Conservation (phyloP, 768 basidiomycete genomes). For the Boletus reticulatus region DNA sequence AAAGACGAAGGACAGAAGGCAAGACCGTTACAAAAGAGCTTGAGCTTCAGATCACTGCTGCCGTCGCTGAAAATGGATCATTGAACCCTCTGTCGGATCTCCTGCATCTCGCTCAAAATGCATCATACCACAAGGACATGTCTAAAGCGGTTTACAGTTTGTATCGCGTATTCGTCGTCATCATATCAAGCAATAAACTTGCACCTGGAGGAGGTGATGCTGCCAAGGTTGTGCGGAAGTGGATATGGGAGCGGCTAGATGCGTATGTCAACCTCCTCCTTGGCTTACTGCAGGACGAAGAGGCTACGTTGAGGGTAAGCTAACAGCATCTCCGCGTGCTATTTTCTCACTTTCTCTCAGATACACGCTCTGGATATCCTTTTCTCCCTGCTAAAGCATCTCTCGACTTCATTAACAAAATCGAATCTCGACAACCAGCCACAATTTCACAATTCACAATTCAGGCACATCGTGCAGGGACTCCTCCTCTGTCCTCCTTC, state of each 20-base stretch:
- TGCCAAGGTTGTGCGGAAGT: slow-evolving; percentile 61
- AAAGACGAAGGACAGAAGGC: slow-evolving; percentile 46
- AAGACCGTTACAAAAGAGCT: slow-evolving; percentile 39
- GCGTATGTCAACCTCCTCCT: slow-evolving; percentile 67
- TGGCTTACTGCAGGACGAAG: slow-evolving; percentile 73
- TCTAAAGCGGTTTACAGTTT: slow-evolving; percentile 80
- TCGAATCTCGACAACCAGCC: slow-evolving; percentile 44
- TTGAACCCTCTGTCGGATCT: slow-evolving; percentile 81
- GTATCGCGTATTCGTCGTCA: slow-evolving; percentile 71
- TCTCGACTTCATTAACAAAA: slow-evolving; percentile 63
- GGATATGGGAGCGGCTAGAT: slow-evolving; percentile 77
- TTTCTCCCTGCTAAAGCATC: slow-evolving; percentile 72
- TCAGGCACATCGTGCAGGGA: slow-evolving; percentile 59
- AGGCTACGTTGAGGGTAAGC: slow-evolving; percentile 70
- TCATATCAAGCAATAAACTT: slow-evolving; percentile 60
- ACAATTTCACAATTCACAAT: slow-evolving; percentile 67
- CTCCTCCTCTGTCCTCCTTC: slow-evolving; percentile 64
- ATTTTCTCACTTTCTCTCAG: slow-evolving; percentile 35
- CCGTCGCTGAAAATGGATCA: slow-evolving; percentile 54
- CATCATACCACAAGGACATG: slow-evolving; percentile 51
- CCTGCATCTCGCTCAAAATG: slow-evolving; percentile 50
- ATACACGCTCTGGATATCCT: slow-evolving; percentile 70
- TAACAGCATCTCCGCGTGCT: neutral
- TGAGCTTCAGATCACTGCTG: slow-evolving; percentile 54
- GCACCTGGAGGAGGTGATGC: slow-evolving; percentile 48